phyloP scores from a whole-genome alignment of 129 eudicot genomes.

The Artemisia argyi region DNA sequence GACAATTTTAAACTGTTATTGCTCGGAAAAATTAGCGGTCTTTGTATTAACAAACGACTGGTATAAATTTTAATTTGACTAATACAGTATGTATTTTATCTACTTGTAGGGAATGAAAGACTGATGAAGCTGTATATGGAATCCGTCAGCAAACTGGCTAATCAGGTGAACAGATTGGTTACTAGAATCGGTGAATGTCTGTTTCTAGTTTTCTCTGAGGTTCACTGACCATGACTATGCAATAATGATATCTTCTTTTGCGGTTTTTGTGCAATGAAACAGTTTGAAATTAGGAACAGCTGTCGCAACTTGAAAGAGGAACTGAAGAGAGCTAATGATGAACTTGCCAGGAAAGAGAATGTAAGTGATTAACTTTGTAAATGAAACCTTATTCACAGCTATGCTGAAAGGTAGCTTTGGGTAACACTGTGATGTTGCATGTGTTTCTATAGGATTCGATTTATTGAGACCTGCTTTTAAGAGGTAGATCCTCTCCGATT shows the following conservation, averaged over 20 bases:
- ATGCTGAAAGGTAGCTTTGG: neutral
- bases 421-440: conserved; percentile 9
- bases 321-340: conserved; percentile 45
- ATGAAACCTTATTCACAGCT: neutral
- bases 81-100: too few relatives aligned
- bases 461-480: too few relatives aligned
- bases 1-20: too few relatives aligned
- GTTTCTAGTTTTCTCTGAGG: conserved; percentile 14
- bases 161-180: conserved; percentile 38
- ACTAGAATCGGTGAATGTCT: neutral
- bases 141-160: conserved; percentile 49
- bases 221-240: neutral
- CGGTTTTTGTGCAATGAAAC: conserved; percentile 19
- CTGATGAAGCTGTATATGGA: conserved; percentile 45
- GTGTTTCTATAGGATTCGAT: neutral
- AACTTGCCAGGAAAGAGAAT: conserved; percentile 39
- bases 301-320: conserved; percentile 54
- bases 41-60: too few relatives aligned
- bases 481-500: too few relatives aligned
- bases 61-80: too few relatives aligned
- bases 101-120: conserved; percentile 52
- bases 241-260: conserved; percentile 13
- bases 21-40: too few relatives aligned
- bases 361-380: conserved; percentile 32
- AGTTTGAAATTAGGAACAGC: conserved; percentile 47